Conservation (phyloP, 345 rosid genomes). For the Ceriops decandra region DNA sequence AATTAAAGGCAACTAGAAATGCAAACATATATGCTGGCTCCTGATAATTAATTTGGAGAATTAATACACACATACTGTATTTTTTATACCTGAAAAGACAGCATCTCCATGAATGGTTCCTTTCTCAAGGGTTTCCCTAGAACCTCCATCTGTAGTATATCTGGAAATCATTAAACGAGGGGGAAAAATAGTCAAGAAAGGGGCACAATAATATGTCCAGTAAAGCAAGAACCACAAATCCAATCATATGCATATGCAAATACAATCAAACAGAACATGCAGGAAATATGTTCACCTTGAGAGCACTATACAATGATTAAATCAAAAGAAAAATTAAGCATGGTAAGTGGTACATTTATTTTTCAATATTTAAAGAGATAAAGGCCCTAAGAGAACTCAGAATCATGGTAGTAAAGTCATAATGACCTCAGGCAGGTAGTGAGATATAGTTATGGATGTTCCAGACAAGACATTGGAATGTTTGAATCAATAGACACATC, state of each 20-base stretch:
- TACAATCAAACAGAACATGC: too few relatives aligned
- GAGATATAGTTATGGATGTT: not conserved
- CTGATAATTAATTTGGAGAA: not conserved
- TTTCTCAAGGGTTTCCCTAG: constrained; percentile 61
- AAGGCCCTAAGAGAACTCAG: not conserved
- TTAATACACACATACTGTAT: not conserved
- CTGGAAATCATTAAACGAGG: constrained; percentile 32
- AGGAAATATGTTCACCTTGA: too few relatives aligned
- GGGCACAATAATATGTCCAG: not conserved
- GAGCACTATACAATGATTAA: too few relatives aligned
- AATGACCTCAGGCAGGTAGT: not conserved
- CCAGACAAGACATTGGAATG: too few relatives aligned
- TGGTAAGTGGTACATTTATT: too few relatives aligned
- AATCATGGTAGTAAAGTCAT: not conserved
- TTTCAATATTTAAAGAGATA: too few relatives aligned
- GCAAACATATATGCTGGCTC: not conserved
- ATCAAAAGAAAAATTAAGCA: too few relatives aligned
- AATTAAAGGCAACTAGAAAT: not conserved
- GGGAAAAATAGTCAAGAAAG: constrained; percentile 3
- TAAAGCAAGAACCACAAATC: not conserved
- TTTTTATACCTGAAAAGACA: constrained; percentile 66
- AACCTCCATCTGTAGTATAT: constrained; percentile 95
- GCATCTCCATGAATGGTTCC: constrained; percentile 62
- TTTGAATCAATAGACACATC: too few relatives aligned
- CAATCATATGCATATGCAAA: too few relatives aligned